Evolutionary conservation across 176 grass and related monocot species (phyloP), one percentile per base, ranked within the genome.

Genomic region (Avena atlantica): DNA sequence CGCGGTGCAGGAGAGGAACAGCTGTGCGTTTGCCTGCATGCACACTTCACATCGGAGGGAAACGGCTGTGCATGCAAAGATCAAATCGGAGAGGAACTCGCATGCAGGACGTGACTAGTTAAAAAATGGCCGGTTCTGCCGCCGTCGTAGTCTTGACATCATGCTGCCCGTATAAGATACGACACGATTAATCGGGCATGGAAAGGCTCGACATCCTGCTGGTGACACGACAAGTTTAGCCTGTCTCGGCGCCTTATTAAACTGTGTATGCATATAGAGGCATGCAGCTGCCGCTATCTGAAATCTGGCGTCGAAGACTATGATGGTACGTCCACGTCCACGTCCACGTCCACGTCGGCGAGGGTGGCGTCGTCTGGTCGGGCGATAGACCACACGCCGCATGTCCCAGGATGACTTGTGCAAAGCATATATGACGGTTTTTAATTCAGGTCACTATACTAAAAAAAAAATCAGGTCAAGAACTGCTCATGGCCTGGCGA

Each of bases 321-420:
- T 42, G 40, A 6, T 42, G 2, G 27, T 29, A n/a, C n/a, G n/a
- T n/a, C n/a, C n/a, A 74, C 44, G 56, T 79, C 19, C 6, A 80
- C 78, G 37, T 80, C 36, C 31, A 74, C 45, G 56, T 79, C 20
- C 6, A 80, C 78, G 37, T 80, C 36, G 1, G 56, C 12, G 37
- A 4, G 12, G 56, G 56, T 44, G 12, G 56, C 76, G 53, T 60
- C 76, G 29, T 59, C 10, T 40, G 52, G 53, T 21, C n/a, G 36
- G 77, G 12, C 31, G 19, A 61, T 79, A 45, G 77, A 76, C 77
- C 12, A 10, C 34, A 8, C 36, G 77, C 42, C 58, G 23, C 78
- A 49, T 64, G 78, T 64, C 78, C 59, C 14, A 19, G 58, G 42
- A 64, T 80, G 78, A 64, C 78, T 63, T 48, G n/a, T 16, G 40